Percentiles rank a stretch among this genome's conserved stretches.
phyloP scores from a whole-genome alignment of 257 asterid species.

The Marsdenia floribunda region DNA sequence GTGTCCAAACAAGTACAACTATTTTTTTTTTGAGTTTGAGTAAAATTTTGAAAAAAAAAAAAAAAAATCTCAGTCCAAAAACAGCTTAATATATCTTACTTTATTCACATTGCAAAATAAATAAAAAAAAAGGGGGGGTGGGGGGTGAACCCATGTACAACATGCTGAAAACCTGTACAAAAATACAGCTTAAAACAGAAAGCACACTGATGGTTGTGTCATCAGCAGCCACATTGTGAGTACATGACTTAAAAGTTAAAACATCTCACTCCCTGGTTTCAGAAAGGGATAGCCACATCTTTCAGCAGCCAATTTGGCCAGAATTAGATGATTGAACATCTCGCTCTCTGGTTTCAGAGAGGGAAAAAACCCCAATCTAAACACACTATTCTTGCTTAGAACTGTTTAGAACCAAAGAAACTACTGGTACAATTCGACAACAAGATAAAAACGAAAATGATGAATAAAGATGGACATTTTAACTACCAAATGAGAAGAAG shows the following conservation, averaged over 20 bases:
- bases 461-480: background rate
- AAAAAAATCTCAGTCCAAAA: too few species aligned
- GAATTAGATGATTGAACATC: background rate
- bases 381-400: background rate
- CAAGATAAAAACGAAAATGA: background rate
- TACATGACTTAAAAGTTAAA: background rate
- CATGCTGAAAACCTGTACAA: conserved; percentile 1
- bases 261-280: conserved; percentile 11
- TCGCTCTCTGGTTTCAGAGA: conserved; percentile 9
- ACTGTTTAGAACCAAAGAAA: background rate
- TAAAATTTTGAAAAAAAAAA: too few species aligned
- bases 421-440: background rate
- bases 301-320: background rate
- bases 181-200: background rate
- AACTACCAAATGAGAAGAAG: background rate
- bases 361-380: conserved; percentile 2
- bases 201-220: background rate
- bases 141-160: background rate
- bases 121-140: too few species aligned
- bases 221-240: background rate
- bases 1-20: too few species aligned
- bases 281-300: background rate
- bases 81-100: background rate
- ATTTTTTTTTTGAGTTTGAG: too few species aligned
- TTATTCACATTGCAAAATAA: conserved; percentile 1